Evolutionary conservation across 257 asterid genomes (phyloP).

Genomic region (Primulina huaijiensis): DNA sequence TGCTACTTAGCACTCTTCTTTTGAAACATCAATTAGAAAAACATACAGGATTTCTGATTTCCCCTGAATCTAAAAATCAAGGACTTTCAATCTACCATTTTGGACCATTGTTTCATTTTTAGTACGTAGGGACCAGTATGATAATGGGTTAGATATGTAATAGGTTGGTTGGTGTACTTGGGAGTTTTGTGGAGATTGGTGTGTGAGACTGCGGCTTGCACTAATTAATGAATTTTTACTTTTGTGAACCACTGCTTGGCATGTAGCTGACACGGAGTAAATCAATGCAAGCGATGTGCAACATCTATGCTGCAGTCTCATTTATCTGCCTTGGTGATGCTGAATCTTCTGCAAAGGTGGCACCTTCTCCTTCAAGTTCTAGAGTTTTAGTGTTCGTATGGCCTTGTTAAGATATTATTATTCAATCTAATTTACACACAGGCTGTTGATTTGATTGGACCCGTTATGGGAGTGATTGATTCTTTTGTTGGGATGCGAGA

Average conservation of each 20-base stretch:
- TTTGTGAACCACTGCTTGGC: slow-evolving; percentile 20
- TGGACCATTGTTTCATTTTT: too few relatives aligned
- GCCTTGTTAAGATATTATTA: slow-evolving; percentile 6
- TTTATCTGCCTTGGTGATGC: slow-evolving; percentile 91
- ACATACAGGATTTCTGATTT: slow-evolving; percentile 3
- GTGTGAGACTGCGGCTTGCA: too few relatives aligned
- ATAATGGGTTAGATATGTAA: too few relatives aligned
- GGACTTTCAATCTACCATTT: too few relatives aligned
- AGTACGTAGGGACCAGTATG: too few relatives aligned
- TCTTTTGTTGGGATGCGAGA: slow-evolving; percentile 90
- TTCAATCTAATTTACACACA: slow-evolving; percentile 31
- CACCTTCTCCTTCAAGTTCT: slow-evolving; percentile 15
- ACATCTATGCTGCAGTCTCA: slow-evolving; percentile 85
- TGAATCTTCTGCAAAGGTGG: slow-evolving; percentile 85
- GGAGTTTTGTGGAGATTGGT: too few relatives aligned
- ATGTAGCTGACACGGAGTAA: slow-evolving; percentile 73
- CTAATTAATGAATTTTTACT: slow-evolving; percentile 10
- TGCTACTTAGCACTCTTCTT: too few relatives aligned
- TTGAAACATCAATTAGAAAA: slow-evolving; percentile 5
- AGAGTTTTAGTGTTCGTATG: slow-evolving; percentile 10
- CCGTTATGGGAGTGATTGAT: slow-evolving; percentile 68
- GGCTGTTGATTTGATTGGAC: slow-evolving; percentile 93
- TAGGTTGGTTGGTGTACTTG: too few relatives aligned
- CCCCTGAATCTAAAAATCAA: background rate
- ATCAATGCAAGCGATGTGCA: slow-evolving; percentile 83